Conservation (phyloP, 805 yeast species). For the Debaryomyces prosopidis region DNA sequence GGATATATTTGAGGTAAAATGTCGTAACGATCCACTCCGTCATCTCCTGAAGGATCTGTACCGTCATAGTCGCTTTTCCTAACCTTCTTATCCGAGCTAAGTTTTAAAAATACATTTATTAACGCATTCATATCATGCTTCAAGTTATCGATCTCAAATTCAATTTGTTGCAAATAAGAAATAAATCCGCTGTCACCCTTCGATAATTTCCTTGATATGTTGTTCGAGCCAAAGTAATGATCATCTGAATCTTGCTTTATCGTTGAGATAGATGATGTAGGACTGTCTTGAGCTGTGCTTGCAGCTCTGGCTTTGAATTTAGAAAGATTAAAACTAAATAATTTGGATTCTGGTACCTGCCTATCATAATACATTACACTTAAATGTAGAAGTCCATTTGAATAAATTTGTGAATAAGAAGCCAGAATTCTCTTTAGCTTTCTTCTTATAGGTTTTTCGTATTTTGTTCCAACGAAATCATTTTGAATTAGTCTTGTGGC, state of each 20-base stretch:
- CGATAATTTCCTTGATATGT: too few relatives aligned
- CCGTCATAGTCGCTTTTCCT: slow-evolving; percentile 36
- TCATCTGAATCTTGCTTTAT: slow-evolving; percentile 9
- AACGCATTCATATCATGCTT: slow-evolving; percentile 31
- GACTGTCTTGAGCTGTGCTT: slow-evolving; percentile 6
- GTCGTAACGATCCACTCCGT: slow-evolving; percentile 35
- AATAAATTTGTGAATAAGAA: slow-evolving; percentile 61
- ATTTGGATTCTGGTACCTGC: slow-evolving; percentile 22
- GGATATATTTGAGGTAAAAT: slow-evolving; percentile 67
- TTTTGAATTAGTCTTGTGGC: slow-evolving; percentile 55
- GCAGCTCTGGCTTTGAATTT: slow-evolving; percentile 18
- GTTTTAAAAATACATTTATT: slow-evolving; percentile 27
- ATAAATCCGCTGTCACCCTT: slow-evolving; percentile 10
- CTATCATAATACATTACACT: slow-evolving; percentile 37
- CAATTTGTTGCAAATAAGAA: slow-evolving; percentile 38
- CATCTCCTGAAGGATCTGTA: slow-evolving; percentile 37
- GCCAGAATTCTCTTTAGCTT: slow-evolving; percentile 53
- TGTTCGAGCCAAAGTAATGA: background rate
- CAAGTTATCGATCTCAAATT: slow-evolving; percentile 38
- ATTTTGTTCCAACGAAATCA: slow-evolving; percentile 48
- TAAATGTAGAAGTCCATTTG: slow-evolving; percentile 64
- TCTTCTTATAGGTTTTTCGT: slow-evolving; percentile 47
- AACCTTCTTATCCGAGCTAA: slow-evolving; percentile 35
- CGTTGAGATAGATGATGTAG: slow-evolving; percentile 18
- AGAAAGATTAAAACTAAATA: slow-evolving; percentile 31